Conservation (phyloP, 495 filamentous ascomycete species). For the Trichoderma gamsii region DNA sequence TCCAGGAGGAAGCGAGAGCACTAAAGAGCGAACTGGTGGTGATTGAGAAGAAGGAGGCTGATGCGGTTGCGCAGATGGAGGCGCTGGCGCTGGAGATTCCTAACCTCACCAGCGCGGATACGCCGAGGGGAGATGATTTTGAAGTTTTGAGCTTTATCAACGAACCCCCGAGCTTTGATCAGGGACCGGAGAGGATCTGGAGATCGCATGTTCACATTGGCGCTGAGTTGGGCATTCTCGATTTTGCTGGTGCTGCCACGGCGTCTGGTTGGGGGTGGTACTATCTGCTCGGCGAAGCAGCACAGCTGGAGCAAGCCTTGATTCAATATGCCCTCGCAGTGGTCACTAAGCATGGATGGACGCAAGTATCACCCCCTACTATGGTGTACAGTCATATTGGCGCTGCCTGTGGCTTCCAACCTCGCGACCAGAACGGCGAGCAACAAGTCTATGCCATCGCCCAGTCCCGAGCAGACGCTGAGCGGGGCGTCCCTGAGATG, state of each 20-base stretch:
- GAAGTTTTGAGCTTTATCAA: constrained; percentile 63
- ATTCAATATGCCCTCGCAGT: constrained; percentile 74
- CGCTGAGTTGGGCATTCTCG: constrained; percentile 67
- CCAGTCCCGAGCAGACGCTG: constrained; percentile 52
- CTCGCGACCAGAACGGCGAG: constrained; percentile 82
- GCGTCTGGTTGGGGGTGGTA: constrained; percentile 97
- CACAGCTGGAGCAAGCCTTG: constrained; percentile 85
- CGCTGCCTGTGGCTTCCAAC: constrained; percentile 85
- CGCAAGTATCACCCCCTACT: constrained; percentile 71
- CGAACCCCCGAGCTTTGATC: constrained; percentile 53
- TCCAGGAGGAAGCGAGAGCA: constrained; percentile 59
- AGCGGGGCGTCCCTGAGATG: constrained; percentile 56
- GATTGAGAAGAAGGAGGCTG: constrained; percentile 54
- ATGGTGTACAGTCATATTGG: constrained; percentile 91
- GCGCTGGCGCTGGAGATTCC: constrained; percentile 72
- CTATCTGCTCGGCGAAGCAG: constrained; percentile 81
- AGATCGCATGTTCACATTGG: constrained; percentile 82
- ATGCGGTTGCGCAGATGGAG: constrained; percentile 60
- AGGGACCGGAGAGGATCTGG: constrained; percentile 45
- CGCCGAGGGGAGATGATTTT: constrained; percentile 62
- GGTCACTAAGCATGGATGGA: constrained; percentile 66
- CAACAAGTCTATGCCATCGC: constrained; percentile 80
- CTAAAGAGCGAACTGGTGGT: constrained; percentile 60
- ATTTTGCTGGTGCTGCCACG: constrained; percentile 72
- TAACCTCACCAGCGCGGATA: constrained; percentile 72